Percentiles rank a stretch among this genome's conserved stretches.
Evolutionary conservation across 2,329 filamentous ascomycete genomes (phyloP).

Genomic region (Cercospora beticola): DNA sequence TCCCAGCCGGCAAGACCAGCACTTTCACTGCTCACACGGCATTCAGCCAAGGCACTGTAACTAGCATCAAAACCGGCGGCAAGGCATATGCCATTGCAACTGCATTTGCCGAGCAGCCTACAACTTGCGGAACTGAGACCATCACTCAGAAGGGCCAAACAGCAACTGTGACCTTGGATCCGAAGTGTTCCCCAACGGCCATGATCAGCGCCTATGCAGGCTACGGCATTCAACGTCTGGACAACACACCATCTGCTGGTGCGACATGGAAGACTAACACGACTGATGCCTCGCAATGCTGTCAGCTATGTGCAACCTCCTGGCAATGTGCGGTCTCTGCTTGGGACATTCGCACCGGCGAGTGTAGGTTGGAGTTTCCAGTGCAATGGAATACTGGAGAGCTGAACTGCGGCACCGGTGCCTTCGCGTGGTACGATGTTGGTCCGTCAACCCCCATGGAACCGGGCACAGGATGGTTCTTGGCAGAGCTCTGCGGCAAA

Average conservation of each 20-base stretch:
- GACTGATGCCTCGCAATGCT: constrained; percentile 33
- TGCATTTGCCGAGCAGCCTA: constrained; percentile 25
- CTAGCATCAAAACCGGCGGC: constrained; percentile 33
- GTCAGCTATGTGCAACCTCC: constrained; percentile 36
- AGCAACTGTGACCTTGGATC: constrained; percentile 32
- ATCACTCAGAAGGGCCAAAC: constrained; percentile 23
- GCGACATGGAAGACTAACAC: constrained; percentile 33
- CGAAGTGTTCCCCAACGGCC: constrained; percentile 35
- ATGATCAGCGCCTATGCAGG: constrained; percentile 31
- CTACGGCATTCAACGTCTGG: constrained; percentile 33
- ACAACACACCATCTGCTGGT: constrained; percentile 29
- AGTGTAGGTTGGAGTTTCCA: constrained; percentile 34
- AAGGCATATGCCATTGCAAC: constrained; percentile 36
- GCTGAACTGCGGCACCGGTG: constrained; percentile 33
- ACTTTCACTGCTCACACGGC: constrained; percentile 35
- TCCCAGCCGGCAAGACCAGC: constrained; percentile 29
- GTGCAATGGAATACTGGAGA: constrained; percentile 27
- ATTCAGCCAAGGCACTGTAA: constrained; percentile 33
- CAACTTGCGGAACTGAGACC: constrained; percentile 29
- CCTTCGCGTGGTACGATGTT: constrained; percentile 32
- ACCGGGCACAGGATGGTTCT: constrained; percentile 34
- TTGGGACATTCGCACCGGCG: constrained; percentile 34
- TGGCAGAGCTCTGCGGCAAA: constrained; percentile 33
- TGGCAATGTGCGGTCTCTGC: constrained; percentile 32
- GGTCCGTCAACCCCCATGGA: constrained; percentile 35